Percentiles rank a stretch among this genome's conserved stretches.
Conservation (phyloP, 2,329 filamentous ascomycete genomes). For the Pseudogymnoascus sp. region DNA sequence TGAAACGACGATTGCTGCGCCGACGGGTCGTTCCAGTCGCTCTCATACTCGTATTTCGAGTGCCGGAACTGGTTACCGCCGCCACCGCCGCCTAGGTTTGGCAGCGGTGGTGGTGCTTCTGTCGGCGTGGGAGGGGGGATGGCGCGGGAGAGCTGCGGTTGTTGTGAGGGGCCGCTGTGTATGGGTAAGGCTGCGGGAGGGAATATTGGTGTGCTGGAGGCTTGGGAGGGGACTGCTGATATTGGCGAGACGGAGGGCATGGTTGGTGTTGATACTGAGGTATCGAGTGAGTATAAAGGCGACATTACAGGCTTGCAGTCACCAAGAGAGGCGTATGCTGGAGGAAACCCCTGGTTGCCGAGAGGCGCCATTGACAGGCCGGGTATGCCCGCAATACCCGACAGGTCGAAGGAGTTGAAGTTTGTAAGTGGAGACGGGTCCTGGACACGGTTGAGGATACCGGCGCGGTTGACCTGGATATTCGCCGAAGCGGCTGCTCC, state of each 20-base stretch:
- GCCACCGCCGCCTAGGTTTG: neutral
- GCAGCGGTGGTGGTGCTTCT: neutral
- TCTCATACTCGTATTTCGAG: constrained; percentile 27
- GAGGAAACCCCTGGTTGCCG: constrained; percentile 20
- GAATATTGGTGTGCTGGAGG: constrained; percentile 11
- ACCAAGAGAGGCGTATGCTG: neutral
- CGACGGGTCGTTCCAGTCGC: constrained; percentile 23
- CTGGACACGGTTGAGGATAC: constrained; percentile 31
- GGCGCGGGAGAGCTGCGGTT: neutral
- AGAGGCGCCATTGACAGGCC: constrained; percentile 20
- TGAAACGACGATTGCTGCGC: constrained; percentile 22
- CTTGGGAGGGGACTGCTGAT: neutral
- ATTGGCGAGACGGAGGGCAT: neutral
- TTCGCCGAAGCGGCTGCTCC: constrained; percentile 24
- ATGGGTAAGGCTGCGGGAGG: constrained; percentile 23
- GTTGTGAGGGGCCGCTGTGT: constrained; percentile 16
- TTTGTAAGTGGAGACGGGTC: constrained; percentile 17
- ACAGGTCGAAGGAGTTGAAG: constrained; percentile 30
- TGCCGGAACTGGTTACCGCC: constrained; percentile 22
- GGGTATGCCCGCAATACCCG: constrained; percentile 23
- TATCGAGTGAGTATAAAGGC: neutral
- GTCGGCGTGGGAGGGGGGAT: neutral
- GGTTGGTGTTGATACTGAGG: neutral
- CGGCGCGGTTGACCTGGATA: constrained; percentile 47
- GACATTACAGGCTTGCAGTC: neutral